Conservation (phyloP, 345 rosid species). For the Cardamine resedifolia region DNA sequence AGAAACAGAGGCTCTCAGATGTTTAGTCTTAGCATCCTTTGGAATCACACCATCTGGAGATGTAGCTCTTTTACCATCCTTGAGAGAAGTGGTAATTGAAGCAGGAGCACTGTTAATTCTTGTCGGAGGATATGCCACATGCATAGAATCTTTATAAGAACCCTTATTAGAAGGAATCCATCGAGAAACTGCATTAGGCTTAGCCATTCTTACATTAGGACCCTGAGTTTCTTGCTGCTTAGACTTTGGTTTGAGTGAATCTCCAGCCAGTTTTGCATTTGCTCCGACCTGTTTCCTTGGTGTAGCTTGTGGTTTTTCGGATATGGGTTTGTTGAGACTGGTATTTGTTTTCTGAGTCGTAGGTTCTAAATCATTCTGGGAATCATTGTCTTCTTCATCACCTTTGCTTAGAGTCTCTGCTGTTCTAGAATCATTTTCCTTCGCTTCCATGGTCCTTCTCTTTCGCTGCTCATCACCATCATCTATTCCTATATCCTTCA, state of each 20-base stretch:
- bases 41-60: constrained; percentile 42
- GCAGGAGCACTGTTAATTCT: constrained; percentile 83
- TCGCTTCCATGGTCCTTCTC: constrained; percentile 42
- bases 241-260: constrained; percentile 60
- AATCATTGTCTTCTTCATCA: constrained; percentile 40
- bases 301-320: constrained; percentile 58
- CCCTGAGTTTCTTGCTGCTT: constrained; percentile 62
- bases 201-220: constrained; percentile 60
- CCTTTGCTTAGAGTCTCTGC: constrained; percentile 48
- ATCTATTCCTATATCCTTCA: constrained; percentile 88
- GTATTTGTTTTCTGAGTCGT: constrained; percentile 38
- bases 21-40: constrained; percentile 44
- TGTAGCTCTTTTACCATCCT: constrained; percentile 50
- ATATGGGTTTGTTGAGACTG: constrained; percentile 45
- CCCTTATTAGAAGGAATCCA: constrained; percentile 94
- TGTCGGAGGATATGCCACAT: constrained; percentile 74
- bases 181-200: constrained; percentile 68
- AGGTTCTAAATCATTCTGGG: constrained; percentile 45
- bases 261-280: constrained; percentile 52
- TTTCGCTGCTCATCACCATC: constrained; percentile 50
- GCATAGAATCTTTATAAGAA: constrained; percentile 74
- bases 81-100: constrained; percentile 55
- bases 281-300: constrained; percentile 48
- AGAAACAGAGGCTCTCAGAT: constrained; percentile 37
- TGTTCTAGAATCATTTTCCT: constrained; percentile 40